Evolutionary conservation across 2,329 filamentous ascomycete genomes (phyloP).

Genomic region (Hymenoscyphus albidus): DNA sequence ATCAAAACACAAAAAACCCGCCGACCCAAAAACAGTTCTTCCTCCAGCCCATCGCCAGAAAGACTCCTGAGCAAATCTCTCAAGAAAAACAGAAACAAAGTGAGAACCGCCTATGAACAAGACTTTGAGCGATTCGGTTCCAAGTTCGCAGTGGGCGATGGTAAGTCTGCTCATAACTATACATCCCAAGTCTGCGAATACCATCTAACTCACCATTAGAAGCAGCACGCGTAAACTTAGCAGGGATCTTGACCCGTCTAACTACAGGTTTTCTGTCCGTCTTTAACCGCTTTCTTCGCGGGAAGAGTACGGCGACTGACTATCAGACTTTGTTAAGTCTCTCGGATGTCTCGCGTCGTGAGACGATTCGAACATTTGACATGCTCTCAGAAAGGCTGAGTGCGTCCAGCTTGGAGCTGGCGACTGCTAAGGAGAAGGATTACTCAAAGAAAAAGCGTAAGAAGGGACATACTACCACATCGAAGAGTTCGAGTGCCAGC

Average conservation of each 20-base stretch:
- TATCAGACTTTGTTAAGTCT: conserved; percentile 46
- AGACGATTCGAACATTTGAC: conserved; percentile 48
- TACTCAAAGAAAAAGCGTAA: conserved; percentile 10
- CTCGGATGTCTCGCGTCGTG: conserved; percentile 45
- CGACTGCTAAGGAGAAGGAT: conserved; percentile 8
- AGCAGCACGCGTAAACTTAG: conserved; percentile 30
- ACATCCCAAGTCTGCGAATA: not conserved
- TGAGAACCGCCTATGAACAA: conserved; percentile 43
- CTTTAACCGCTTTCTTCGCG: conserved; percentile 37
- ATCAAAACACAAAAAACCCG: conserved; percentile 40
- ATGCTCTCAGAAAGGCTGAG: conserved; percentile 40
- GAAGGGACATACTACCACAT: conserved; percentile 10
- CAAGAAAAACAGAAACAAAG: conserved; percentile 30
- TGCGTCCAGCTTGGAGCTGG: conserved; percentile 25
- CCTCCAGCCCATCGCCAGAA: conserved; percentile 39
- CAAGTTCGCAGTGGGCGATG: conserved; percentile 46
- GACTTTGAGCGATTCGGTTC: conserved; percentile 41
- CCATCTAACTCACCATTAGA: conserved; percentile 16
- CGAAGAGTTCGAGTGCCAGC: not conserved
- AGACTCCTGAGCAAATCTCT: conserved; percentile 37
- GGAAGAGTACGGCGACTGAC: conserved; percentile 39
- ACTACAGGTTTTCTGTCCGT: conserved; percentile 41
- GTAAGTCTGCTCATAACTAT: conserved; percentile 34
- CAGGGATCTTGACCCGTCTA: conserved; percentile 42
- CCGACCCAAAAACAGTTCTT: conserved; percentile 22